phyloP scores from a whole-genome alignment of 495 filamentous ascomycete species.

The Talaromyces stipitatus region DNA sequence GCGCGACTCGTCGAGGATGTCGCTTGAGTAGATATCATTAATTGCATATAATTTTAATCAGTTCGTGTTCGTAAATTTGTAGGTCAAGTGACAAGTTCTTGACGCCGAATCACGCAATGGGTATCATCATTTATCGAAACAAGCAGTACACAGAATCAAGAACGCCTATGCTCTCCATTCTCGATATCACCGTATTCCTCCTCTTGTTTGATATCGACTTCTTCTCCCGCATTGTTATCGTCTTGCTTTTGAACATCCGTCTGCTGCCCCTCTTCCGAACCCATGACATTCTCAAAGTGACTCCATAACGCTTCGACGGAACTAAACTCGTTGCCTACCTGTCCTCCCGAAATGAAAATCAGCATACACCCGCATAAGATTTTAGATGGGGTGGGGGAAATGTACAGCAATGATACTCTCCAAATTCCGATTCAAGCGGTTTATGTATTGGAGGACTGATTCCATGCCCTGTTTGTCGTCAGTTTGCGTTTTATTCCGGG shows the following conservation, averaged over 20 bases:
- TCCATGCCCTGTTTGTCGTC: constrained; percentile 63
- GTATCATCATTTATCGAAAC: background rate
- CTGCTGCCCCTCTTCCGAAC: constrained; percentile 43
- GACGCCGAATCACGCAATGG: too few species aligned
- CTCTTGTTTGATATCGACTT: constrained; percentile 2
- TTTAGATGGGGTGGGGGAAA: background rate
- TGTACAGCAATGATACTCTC: constrained; percentile 86
- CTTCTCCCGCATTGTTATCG: constrained; percentile 7
- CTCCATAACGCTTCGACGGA: constrained; percentile 95
- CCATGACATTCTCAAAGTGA: constrained; percentile 96
- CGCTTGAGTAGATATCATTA: too few species aligned
- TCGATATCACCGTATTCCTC: constrained; percentile 4
- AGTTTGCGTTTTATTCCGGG: background rate
- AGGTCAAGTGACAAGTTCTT: too few species aligned
- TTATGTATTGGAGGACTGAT: constrained; percentile 90
- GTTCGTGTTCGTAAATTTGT: too few species aligned
- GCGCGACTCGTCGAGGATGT: background rate
- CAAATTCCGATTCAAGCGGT: constrained; percentile 84
- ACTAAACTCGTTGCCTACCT: constrained; percentile 97
- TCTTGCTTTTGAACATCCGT: constrained; percentile 13
- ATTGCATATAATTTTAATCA: too few species aligned
- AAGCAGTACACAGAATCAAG: background rate
- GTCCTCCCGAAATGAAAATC: background rate
- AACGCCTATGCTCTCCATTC: background rate
- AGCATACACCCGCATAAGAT: too few species aligned